Percentiles rank a stretch among this genome's conserved stretches.
These are phyloP conservation scores for Colletotrichum brevisporum DNA, from an alignment of 2,329 filamentous ascomycete genomes.

Conservation along the genomic window DNA sequence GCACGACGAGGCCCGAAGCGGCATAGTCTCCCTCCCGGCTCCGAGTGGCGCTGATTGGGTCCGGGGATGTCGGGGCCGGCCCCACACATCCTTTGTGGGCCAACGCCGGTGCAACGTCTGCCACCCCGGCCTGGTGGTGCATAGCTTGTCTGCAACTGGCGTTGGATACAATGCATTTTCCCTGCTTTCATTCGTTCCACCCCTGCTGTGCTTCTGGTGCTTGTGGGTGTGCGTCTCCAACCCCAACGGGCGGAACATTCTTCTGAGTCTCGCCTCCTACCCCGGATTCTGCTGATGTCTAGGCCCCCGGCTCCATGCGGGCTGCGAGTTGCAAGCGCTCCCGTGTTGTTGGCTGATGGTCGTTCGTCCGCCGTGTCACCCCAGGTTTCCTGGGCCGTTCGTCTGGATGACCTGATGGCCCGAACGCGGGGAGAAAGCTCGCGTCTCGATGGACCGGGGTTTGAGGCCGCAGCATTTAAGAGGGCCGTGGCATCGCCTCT, in stretches of 20 bases:
- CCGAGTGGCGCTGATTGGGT: slow-evolving; percentile 10
- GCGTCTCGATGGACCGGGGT: slow-evolving; percentile 7
- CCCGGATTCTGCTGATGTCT: slow-evolving; percentile 23
- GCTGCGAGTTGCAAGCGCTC: slow-evolving; percentile 19
- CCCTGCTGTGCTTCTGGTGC: not conserved
- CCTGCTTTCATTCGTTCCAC: slow-evolving; percentile 10
- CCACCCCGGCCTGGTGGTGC: not conserved
- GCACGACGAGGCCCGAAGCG: slow-evolving; percentile 9
- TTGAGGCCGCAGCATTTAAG: slow-evolving; percentile 24
- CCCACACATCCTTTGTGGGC: slow-evolving; percentile 12
- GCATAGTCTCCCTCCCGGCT: slow-evolving; percentile 23
- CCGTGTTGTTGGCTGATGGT: slow-evolving; percentile 20
- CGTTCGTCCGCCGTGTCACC: not conserved
- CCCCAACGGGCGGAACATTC: slow-evolving; percentile 13
- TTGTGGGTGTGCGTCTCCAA: slow-evolving; percentile 3
- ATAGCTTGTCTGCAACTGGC: too few relatives aligned
- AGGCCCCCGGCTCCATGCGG: slow-evolving; percentile 20
- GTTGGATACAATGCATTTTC: not conserved
- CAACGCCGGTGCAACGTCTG: slow-evolving; percentile 18
- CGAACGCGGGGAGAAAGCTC: slow-evolving; percentile 31
- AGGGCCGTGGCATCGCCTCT: slow-evolving; percentile 35
- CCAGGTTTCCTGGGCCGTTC: slow-evolving; percentile 7
- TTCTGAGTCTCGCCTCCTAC: slow-evolving; percentile 12
- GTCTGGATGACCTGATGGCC: slow-evolving; percentile 19
- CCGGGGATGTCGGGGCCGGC: slow-evolving; percentile 38